A percentile compares a stretch with the other conserved stretches of the same genome.
Conservation (phyloP, 2,329 filamentous ascomycete genomes). For the Xylariales sp. region DNA sequence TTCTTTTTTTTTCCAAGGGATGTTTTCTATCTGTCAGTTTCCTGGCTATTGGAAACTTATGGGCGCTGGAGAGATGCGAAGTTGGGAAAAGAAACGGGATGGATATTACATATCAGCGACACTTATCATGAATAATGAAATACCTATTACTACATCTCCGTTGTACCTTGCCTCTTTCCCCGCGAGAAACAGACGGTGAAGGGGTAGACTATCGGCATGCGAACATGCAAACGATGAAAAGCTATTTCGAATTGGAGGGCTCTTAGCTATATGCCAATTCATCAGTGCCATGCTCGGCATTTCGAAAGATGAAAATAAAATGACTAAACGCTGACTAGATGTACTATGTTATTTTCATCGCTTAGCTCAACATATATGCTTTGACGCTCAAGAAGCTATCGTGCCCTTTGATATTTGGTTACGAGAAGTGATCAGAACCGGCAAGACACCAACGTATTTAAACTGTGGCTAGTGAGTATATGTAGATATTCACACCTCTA, state of each 20-base stretch:
- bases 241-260: background rate
- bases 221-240: background rate
- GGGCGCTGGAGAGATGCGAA: constrained; percentile 6
- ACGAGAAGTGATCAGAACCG: no score
- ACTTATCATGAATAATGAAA: constrained; percentile 31
- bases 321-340: background rate
- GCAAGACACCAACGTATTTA: no score
- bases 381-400: background rate
- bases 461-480: no score
- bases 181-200: background rate
- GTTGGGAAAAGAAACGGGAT: background rate
- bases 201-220: no score
- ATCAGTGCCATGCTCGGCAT: background rate
- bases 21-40: background rate
- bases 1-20: constrained; percentile 1
- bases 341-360: no score
- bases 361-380: background rate
- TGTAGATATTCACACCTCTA: no score
- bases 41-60: background rate
- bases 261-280: background rate
- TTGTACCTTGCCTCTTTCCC: background rate
- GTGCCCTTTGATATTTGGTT: no score
- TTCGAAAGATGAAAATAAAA: background rate
- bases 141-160: background rate
- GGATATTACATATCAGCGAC: constrained; percentile 19